Evolutionary conservation across 768 basidiomycete genomes (phyloP), one percentile per base, ranked within the genome.

Genomic region (Leccinum fibrillosum): DNA sequence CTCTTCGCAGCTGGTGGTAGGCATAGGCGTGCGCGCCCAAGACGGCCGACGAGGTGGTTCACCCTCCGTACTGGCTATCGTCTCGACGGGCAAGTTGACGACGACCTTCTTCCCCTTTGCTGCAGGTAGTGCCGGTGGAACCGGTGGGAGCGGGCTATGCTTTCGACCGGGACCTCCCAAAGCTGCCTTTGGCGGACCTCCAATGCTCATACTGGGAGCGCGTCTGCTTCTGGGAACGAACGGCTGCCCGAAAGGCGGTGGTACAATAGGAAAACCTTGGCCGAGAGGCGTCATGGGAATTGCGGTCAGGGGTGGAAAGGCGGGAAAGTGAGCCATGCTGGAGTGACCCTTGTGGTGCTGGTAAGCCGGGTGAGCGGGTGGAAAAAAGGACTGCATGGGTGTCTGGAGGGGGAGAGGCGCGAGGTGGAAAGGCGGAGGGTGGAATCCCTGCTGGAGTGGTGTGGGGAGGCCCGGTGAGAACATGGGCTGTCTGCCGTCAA

Each of bases 161-260:
- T 89, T 93, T 48, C 88, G 82, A 48, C 84, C 82, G 12, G 88
- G 90, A 0, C 92, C 92, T 17, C 92, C 92, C 2, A 94, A 75
- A 1, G 85, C 81, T 1, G 92, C 92, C 70, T 93, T 94, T 9
- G 92, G 92, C n/a, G 92, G 92, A 7, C 92, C 92, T 12, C 92
- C 92, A 44, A 89, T 83, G 68, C 86, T 90, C 47, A 88, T 61
- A 61, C 81, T 82, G 15, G 80, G 81, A 56, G 89, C 82, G 45
- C 89, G 80, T 69, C 87, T 79, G 67, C 79, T 88, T 55, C 88
- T 76, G 28, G 80, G 82, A 7, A 81, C 80, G 63, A 84, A 86
- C 3, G 82, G 84, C 55, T 79, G 79, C 15, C 70, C 71, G 42
- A 70, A 77, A 25, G 71, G 78, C 59, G 75, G 77, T 1, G 79